These are phyloP conservation scores for Sarocladiaceae sp. DNA, from an alignment of 2,329 filamentous ascomycete genomes.

Conservation along the genomic window DNA sequence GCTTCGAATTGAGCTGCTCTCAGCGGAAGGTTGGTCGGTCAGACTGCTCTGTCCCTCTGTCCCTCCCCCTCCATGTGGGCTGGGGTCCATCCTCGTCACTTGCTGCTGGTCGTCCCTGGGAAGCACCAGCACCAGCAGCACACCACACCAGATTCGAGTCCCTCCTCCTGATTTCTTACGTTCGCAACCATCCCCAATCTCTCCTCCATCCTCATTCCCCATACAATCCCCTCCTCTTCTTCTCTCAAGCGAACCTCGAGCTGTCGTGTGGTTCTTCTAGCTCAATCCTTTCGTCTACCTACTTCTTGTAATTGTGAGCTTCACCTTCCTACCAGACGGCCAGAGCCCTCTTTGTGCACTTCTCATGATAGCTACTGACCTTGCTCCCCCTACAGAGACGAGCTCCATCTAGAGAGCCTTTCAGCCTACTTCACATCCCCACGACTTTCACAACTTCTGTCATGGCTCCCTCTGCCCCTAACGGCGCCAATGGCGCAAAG, in stretches of 20 bases:
- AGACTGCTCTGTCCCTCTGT: neutral
- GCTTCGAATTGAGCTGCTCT: neutral
- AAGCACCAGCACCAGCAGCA: too few relatives aligned
- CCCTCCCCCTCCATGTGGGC: constrained; percentile 1
- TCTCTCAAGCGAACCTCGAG: constrained; percentile 2
- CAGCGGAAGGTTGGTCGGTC: neutral
- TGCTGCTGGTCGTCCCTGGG: too few relatives aligned
- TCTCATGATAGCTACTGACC: neutral
- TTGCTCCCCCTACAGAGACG: constrained; percentile 14
- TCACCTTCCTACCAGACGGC: neutral
- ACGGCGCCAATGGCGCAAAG: constrained; percentile 42
- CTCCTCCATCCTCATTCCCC: constrained; percentile 5
- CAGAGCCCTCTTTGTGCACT: neutral
- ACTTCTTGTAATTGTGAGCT: constrained; percentile 9
- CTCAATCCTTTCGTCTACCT: constrained; percentile 6
- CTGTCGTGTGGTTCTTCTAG: neutral
- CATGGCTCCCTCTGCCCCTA: constrained; percentile 48
- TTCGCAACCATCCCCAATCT: constrained; percentile 7
- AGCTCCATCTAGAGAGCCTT: constrained; percentile 21
- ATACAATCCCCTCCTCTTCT: constrained; percentile 7
- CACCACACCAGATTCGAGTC: constrained; percentile 6
- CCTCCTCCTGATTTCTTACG: constrained; percentile 9
- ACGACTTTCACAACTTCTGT: constrained; percentile 14
- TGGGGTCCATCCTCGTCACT: constrained; percentile 5
- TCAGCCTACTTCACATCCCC: neutral